Conservation (phyloP, 2,329 filamentous ascomycete genomes). For the Aspergillaceae sp. region DNA sequence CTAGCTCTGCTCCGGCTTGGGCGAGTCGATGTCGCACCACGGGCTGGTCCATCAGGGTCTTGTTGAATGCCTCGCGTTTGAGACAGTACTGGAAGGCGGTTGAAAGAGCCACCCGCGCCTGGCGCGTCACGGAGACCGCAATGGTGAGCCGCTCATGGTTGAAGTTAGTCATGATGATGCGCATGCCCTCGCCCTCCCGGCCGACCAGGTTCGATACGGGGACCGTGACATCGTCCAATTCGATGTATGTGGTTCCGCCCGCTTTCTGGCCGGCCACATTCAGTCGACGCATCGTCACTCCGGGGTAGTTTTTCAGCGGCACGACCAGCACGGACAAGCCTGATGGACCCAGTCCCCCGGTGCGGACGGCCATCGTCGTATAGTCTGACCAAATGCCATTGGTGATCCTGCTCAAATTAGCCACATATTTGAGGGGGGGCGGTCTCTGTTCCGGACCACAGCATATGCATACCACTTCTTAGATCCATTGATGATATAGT, state of each 20-base stretch:
- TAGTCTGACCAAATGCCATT: conserved; percentile 64
- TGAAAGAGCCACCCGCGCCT: conserved; percentile 52
- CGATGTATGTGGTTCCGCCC: conserved; percentile 66
- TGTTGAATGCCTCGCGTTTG: conserved; percentile 60
- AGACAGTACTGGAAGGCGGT: conserved; percentile 55
- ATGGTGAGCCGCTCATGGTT: conserved; percentile 68
- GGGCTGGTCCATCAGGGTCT: conserved; percentile 62
- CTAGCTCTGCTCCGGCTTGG: conserved; percentile 59
- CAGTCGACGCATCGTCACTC: conserved; percentile 59
- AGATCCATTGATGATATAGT: conserved; percentile 63
- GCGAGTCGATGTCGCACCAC: conserved; percentile 66
- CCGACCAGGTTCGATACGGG: conserved; percentile 63
- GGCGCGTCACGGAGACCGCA: conserved; percentile 54
- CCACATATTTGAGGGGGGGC: background rate
- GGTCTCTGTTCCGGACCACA: background rate
- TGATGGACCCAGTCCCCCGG: conserved; percentile 53
- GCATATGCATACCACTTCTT: conserved; percentile 58
- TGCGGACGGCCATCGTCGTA: conserved; percentile 63
- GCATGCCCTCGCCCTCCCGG: conserved; percentile 62
- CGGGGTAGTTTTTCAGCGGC: conserved; percentile 57
- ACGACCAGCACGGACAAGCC: conserved; percentile 62
- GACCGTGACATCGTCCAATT: conserved; percentile 65
- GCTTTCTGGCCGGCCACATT: conserved; percentile 58
- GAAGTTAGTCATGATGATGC: conserved; percentile 69
- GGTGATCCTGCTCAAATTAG: conserved; percentile 46